phyloP scores from a whole-genome alignment of 306 rosid species.

The Fragaria iinumae region DNA sequence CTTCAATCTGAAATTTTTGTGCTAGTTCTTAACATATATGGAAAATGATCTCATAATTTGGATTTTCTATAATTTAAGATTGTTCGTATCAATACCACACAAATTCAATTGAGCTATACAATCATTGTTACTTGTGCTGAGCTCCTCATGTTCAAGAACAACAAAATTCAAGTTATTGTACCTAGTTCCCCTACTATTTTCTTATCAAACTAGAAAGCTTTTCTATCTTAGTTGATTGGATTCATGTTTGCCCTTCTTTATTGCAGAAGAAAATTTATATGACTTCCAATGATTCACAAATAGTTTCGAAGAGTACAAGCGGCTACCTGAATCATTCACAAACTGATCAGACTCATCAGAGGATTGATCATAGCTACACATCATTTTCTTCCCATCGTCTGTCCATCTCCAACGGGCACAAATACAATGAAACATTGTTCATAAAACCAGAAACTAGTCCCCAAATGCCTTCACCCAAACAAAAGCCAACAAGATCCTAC shows the following conservation, averaged over 20 bases:
- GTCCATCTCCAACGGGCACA: slow-evolving; percentile 38
- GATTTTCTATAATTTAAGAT: background rate
- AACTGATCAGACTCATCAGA: slow-evolving; percentile 27
- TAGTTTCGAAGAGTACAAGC: slow-evolving; percentile 46
- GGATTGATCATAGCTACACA: slow-evolving; percentile 33
- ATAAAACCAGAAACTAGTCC: slow-evolving; percentile 45
- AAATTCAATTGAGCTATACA: background rate
- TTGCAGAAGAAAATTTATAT: slow-evolving; percentile 40
- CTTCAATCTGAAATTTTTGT: background rate
- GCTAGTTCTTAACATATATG: background rate
- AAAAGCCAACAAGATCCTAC: slow-evolving; percentile 31
- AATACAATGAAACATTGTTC: slow-evolving; percentile 24
- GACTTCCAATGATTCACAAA: slow-evolving; percentile 38
- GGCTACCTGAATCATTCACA: slow-evolving; percentile 42
- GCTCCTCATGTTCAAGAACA: too few relatives aligned
- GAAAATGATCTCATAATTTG: background rate
- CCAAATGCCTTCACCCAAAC: slow-evolving; percentile 24
- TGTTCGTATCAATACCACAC: background rate
- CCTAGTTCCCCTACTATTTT: too few relatives aligned
- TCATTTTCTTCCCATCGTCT: slow-evolving; percentile 36
- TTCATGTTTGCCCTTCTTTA: slow-evolving; percentile 17
- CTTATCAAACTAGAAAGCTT: too few relatives aligned
- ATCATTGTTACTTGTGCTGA: background rate
- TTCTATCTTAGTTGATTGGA: background rate
- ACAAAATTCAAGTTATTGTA: too few relatives aligned